Conservation (phyloP, 176 grass and related monocot genomes). For the Triticum urartu region DNA sequence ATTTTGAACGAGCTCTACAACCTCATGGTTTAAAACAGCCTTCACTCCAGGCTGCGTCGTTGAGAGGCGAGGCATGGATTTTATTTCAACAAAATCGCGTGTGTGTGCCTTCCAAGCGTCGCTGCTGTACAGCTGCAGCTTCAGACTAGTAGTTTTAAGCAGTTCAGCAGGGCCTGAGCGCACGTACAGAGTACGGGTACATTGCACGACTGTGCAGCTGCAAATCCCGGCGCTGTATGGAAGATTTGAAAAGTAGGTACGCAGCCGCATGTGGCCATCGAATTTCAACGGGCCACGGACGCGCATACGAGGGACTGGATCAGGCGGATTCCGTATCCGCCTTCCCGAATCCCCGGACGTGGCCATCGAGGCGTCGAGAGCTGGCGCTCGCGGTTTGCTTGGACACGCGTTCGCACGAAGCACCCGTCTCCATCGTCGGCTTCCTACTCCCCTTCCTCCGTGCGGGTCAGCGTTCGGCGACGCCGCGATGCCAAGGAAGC, state of each 20-base stretch:
- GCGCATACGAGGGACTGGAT: background rate
- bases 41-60: background rate
- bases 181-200: too few relatives aligned
- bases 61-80: background rate
- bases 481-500: background rate
- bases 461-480: background rate
- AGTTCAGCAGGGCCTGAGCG: background rate
- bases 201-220: background rate
- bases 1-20: too few relatives aligned
- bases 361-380: background rate
- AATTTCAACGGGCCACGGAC: background rate
- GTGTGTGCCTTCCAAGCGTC: background rate
- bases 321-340: constrained; percentile 1
- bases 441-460: background rate
- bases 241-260: background rate
- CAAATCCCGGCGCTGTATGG: background rate
- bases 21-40: too few relatives aligned
- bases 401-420: constrained; percentile 13
- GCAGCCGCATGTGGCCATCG: background rate
- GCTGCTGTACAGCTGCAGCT: background rate
- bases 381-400: background rate
- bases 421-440: background rate
- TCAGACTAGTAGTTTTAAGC: background rate
- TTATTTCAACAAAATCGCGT: background rate
- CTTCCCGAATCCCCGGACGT: constrained; percentile 23